phyloP scores from a whole-genome alignment of 2,329 filamentous ascomycete genomes.

The Apiospora rasikravindrae region DNA sequence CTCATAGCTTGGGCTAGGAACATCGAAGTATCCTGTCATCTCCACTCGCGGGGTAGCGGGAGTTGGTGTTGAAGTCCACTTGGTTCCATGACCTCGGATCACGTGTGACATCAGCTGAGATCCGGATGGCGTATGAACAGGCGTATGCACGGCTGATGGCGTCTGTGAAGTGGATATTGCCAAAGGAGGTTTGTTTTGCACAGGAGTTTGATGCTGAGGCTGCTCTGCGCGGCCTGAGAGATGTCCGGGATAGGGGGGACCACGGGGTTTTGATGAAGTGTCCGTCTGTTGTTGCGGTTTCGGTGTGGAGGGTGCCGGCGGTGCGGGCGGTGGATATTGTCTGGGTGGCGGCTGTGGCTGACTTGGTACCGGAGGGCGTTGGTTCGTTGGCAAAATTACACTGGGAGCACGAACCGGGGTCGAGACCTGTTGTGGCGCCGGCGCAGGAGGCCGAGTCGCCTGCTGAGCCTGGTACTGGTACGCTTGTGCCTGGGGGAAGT shows the following conservation, averaged over 20 bases:
- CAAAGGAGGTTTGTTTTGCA: neutral
- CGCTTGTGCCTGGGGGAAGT: constrained; percentile 30
- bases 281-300: constrained; percentile 21
- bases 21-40: constrained; percentile 42
- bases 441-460: constrained; percentile 27
- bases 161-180: neutral
- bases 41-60: constrained; percentile 59
- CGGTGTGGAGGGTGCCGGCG: constrained; percentile 14
- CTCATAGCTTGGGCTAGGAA: constrained; percentile 61
- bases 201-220: neutral
- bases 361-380: constrained; percentile 17
- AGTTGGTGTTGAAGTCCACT: constrained; percentile 62
- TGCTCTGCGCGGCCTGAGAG: constrained; percentile 19
- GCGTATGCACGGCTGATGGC: constrained; percentile 24
- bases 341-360: constrained; percentile 3
- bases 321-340: neutral
- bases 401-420: constrained; percentile 17
- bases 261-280: constrained; percentile 27
- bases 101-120: constrained; percentile 33
- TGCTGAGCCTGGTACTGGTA: constrained; percentile 25
- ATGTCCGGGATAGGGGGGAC: constrained; percentile 36
- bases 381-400: constrained; percentile 17
- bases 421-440: constrained; percentile 3
- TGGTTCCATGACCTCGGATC: constrained; percentile 54
- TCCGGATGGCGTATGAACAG: constrained; percentile 32